Evolutionary conservation across 441 rosid genomes (phyloP).

Genomic region (Hura crepitans): DNA sequence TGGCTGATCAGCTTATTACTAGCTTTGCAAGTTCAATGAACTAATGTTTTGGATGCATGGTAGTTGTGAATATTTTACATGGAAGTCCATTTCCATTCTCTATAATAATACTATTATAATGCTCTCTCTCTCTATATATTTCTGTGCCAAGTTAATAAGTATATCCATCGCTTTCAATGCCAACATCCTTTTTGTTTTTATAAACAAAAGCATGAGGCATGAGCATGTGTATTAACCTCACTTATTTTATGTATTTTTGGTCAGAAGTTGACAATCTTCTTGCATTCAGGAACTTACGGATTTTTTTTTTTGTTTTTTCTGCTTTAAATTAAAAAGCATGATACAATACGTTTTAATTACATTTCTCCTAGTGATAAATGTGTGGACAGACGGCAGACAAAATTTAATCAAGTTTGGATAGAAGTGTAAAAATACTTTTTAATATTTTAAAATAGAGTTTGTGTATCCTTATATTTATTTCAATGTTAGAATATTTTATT

Average conservation of each 20-base stretch:
- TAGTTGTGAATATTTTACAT: neutral
- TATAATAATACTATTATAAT: neutral
- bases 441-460: too few species aligned
- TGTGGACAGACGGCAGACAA: neutral
- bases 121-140: neutral
- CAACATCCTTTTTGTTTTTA: neutral
- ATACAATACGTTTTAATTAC: neutral
- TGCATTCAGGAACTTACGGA: neutral
- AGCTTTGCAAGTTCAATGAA: neutral
- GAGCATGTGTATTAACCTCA: neutral
- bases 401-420: too few species aligned
- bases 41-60: neutral
- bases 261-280: neutral
- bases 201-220: neutral
- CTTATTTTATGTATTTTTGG: neutral
- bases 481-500: too few species aligned
- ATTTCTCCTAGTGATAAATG: too few species aligned
- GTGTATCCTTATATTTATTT: too few species aligned
- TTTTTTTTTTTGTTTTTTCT: neutral
- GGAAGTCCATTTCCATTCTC: neutral
- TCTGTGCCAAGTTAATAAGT: neutral
- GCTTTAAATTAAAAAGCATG: neutral
- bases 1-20: neutral
- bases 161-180: neutral
- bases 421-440: too few species aligned